Evolutionary conservation across 768 basidiomycete species (phyloP).

Genomic region (Tylopilus plumbeoviolaceoides): DNA sequence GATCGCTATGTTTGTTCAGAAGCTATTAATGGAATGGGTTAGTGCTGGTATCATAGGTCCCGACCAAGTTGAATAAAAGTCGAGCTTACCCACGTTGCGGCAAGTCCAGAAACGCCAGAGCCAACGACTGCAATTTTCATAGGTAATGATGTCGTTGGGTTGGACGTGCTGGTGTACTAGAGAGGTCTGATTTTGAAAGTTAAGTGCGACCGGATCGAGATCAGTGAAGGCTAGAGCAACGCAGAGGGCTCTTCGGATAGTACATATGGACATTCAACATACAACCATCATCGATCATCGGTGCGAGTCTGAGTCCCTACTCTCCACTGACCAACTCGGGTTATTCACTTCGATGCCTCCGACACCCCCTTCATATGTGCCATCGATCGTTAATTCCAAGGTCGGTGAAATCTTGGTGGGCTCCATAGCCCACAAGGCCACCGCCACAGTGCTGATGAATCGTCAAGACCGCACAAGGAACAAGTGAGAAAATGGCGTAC

Average conservation of each 20-base stretch:
- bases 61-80: background rate
- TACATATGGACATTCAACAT: background rate
- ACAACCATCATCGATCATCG: background rate
- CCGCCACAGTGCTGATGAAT: constrained; percentile 45
- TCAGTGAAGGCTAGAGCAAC: background rate
- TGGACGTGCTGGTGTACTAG: background rate
- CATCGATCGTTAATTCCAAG: constrained; percentile 52
- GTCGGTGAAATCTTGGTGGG: constrained; percentile 44
- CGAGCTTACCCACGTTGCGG: constrained; percentile 61
- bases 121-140: constrained; percentile 67
- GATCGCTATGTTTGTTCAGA: constrained; percentile 68
- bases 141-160: background rate
- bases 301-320: constrained; percentile 8
- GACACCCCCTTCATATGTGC: constrained; percentile 63
- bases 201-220: background rate
- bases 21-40: constrained; percentile 36
- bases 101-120: constrained; percentile 76
- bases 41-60: background rate
- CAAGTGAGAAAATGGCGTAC: constrained; percentile 32
- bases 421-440: constrained; percentile 70
- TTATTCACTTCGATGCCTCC: constrained; percentile 53
- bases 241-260: background rate
- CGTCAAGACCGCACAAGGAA: background rate
- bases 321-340: constrained; percentile 46
- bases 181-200: background rate